Evolutionary conservation across 371 early-diverging fungal species (phyloP).

Genomic region (Mortierella polycephala): DNA sequence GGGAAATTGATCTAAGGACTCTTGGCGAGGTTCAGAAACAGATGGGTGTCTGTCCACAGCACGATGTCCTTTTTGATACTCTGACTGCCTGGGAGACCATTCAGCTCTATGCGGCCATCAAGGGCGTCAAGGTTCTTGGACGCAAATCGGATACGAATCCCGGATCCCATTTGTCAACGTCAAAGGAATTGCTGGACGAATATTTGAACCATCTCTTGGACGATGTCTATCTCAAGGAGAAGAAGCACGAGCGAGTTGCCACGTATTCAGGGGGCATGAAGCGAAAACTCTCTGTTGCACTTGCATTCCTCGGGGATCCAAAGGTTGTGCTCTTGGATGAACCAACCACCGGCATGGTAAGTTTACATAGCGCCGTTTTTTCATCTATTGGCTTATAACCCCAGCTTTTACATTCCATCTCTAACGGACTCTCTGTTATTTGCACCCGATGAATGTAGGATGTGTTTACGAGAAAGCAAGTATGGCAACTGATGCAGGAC

Average conservation of each 20-base stretch:
- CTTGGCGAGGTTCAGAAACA: slow-evolving; percentile 45
- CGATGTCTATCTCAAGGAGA: slow-evolving; percentile 61
- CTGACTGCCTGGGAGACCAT: slow-evolving; percentile 72
- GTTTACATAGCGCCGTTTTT: slow-evolving; percentile 27
- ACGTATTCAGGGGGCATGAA: slow-evolving; percentile 79
- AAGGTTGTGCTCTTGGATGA: slow-evolving; percentile 79
- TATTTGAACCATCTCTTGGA: slow-evolving; percentile 64
- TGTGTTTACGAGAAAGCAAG: slow-evolving; percentile 70
- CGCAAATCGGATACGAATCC: slow-evolving; percentile 1
- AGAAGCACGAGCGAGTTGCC: slow-evolving; percentile 61
- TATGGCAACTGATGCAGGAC: slow-evolving; percentile 76
- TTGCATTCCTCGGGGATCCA: slow-evolving; percentile 79
- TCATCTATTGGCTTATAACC: background rate
- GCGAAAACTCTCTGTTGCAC: slow-evolving; percentile 74
- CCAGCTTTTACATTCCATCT: background rate
- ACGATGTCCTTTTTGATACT: slow-evolving; percentile 69
- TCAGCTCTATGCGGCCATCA: slow-evolving; percentile 67
- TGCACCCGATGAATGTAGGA: slow-evolving; percentile 33
- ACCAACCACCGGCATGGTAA: slow-evolving; percentile 71
- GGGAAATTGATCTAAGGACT: slow-evolving; percentile 38
- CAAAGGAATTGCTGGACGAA: slow-evolving; percentile 55
- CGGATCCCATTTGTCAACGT: slow-evolving; percentile 7
- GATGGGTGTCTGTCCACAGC: slow-evolving; percentile 61
- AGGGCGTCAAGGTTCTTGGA: slow-evolving; percentile 60
- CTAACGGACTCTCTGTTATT: background rate